Conservation (phyloP, 495 filamentous ascomycete genomes). For the Aspergillus coremiiformis region DNA sequence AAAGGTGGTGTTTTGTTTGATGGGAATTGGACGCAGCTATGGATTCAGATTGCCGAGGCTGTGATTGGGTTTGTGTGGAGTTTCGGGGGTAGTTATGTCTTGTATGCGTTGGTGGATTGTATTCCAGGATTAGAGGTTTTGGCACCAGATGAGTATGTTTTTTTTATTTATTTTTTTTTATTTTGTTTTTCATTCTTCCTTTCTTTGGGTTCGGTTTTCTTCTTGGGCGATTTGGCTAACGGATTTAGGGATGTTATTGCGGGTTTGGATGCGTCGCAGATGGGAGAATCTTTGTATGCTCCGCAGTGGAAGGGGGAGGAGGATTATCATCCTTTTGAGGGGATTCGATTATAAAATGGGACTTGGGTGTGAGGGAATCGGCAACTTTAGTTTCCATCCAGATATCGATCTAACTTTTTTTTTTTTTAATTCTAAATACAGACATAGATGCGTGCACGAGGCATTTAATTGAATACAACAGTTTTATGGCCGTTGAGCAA, state of each 20-base stretch:
- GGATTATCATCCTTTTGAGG: constrained; percentile 39
- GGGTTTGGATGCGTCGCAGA: constrained; percentile 42
- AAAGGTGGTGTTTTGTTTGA: constrained; percentile 37
- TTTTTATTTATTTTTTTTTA: not conserved
- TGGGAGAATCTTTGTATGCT: constrained; percentile 39
- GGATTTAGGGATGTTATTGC: constrained; percentile 32
- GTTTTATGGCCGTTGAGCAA: constrained; percentile 67
- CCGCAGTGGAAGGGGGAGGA: constrained; percentile 32
- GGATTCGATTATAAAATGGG: constrained; percentile 7
- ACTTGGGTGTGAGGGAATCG: not conserved
- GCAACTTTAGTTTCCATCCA: not conserved
- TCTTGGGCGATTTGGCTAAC: too few species aligned
- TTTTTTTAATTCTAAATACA: not conserved
- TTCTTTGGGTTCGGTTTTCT: not conserved
- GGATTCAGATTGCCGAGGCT: constrained; percentile 42
- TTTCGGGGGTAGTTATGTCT: constrained; percentile 24
- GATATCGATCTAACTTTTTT: not conserved
- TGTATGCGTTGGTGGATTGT: constrained; percentile 27
- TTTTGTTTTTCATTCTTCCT: not conserved
- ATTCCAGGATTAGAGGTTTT: constrained; percentile 29
- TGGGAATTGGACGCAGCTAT: constrained; percentile 47
- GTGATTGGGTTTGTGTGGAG: constrained; percentile 33
- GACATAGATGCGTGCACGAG: not conserved
- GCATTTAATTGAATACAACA: constrained; percentile 54
- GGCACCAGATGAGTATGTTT: constrained; percentile 24